Conservation (phyloP, 345 rosid genomes). For the Aquilaria yunnanensis region DNA sequence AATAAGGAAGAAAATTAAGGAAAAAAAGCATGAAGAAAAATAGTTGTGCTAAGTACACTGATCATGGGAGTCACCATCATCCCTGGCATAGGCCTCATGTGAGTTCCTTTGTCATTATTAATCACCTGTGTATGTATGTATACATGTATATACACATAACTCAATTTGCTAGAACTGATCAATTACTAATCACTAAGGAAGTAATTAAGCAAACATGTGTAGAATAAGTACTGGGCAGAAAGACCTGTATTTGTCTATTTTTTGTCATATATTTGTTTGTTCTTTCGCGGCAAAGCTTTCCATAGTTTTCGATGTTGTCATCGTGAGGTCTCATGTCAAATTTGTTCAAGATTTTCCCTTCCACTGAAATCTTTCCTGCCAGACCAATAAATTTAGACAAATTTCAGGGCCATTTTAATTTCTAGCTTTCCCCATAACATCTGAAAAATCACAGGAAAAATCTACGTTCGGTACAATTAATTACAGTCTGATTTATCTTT, state of each 20-base stretch:
- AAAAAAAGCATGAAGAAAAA: constrained; percentile 6
- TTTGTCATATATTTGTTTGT: constrained; percentile 64
- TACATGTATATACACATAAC: too few species aligned
- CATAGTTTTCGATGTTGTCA: constrained; percentile 68
- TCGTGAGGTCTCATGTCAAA: constrained; percentile 83
- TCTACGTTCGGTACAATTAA: too few species aligned
- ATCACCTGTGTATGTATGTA: constrained; percentile 46
- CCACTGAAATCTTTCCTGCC: constrained; percentile 51
- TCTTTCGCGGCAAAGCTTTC: constrained; percentile 77
- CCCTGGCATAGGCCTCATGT: constrained; percentile 79
- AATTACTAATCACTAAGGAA: too few species aligned
- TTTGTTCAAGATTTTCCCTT: constrained; percentile 75
- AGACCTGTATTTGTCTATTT: constrained; percentile 75
- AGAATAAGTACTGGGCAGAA: not conserved
- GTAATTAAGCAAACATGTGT: not conserved
- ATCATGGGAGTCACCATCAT: constrained; percentile 39
- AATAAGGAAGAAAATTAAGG: constrained; percentile 3
- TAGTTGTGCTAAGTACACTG: constrained; percentile 29
- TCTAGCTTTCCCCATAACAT: constrained; percentile 2
- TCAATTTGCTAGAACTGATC: too few species aligned
- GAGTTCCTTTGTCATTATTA: constrained; percentile 64
- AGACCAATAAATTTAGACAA: constrained; percentile 2
- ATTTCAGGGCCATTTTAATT: not conserved
- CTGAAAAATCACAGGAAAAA: too few species aligned
- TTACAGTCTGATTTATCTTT: too few species aligned